Percentiles rank a stretch among this genome's conserved stretches.
phyloP scores from a whole-genome alignment of 805 yeast species.

The Saccharomycopsis babjevae region DNA sequence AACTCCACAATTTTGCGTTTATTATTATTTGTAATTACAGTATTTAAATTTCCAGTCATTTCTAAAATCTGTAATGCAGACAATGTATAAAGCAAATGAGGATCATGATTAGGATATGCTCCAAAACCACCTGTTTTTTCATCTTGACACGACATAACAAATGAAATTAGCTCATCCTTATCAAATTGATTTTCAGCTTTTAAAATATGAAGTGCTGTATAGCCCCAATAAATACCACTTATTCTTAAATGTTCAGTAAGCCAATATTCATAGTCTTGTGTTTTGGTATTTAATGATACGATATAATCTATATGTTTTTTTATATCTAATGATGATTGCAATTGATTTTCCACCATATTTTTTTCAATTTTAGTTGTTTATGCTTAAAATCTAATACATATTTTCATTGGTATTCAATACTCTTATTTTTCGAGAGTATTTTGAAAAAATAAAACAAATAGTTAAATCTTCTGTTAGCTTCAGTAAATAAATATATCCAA shows the following conservation, averaged over 20 bases:
- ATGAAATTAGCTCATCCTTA: constrained; percentile 52
- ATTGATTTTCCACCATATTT: background rate
- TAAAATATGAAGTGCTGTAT: constrained; percentile 61
- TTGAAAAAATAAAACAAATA: too few relatives aligned
- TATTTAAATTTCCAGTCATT: constrained; percentile 50
- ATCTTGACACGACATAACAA: constrained; percentile 40
- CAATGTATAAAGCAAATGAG: constrained; percentile 74
- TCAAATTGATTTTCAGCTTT: constrained; percentile 47
- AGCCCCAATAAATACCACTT: constrained; percentile 95
- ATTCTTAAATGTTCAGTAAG: constrained; percentile 79
- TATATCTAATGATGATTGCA: background rate
- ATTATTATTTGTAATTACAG: constrained; percentile 25
- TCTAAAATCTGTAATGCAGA: constrained; percentile 77
- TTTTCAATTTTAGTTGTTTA: too few relatives aligned
- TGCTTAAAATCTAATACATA: background rate
- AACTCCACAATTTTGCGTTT: constrained; percentile 29
- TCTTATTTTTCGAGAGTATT: too few relatives aligned
- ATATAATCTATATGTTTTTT: constrained; percentile 53
- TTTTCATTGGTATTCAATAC: too few relatives aligned
- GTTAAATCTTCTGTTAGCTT: too few relatives aligned
- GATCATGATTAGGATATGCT: constrained; percentile 81
- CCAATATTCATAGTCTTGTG: constrained; percentile 71
- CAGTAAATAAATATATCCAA: too few relatives aligned
- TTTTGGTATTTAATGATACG: constrained; percentile 40
- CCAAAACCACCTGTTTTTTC: constrained; percentile 69